phyloP scores from a whole-genome alignment of 2,329 filamentous ascomycete species.

The Aspergillus carbonarius region DNA sequence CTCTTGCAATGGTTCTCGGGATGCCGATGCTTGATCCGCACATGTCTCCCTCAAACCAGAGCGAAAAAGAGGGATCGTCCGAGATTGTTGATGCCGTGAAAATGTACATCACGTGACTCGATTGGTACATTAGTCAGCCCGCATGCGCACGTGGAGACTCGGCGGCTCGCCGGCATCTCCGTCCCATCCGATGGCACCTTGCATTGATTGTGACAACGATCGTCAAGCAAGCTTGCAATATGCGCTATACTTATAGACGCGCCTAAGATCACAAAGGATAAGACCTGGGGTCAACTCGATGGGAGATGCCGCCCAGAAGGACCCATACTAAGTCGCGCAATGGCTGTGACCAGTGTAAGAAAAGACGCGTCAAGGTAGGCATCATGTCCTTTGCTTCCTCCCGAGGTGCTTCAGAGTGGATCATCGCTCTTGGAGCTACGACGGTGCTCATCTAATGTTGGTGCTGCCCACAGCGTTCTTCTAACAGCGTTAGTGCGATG shows the following conservation, averaged over 20 bases:
- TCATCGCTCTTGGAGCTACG: background rate
- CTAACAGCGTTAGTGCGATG: slow-evolving; percentile 36
- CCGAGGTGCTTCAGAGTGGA: no score
- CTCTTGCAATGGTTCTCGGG: background rate
- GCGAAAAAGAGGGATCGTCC: background rate
- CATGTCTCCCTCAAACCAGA: background rate
- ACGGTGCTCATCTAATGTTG: background rate
- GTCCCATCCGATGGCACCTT: no score
- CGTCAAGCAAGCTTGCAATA: background rate
- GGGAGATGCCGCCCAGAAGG: slow-evolving; percentile 38
- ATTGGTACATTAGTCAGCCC: background rate
- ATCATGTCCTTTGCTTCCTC: background rate
- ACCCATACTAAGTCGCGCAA: slow-evolving; percentile 45
- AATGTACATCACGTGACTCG: background rate
- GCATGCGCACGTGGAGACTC: background rate
- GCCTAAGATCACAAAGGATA: background rate
- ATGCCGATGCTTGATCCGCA: background rate
- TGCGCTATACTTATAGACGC: background rate
- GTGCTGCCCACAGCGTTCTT: background rate
- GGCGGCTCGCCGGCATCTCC: no score
- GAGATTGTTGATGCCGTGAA: background rate
- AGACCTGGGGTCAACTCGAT: background rate
- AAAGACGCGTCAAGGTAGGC: slow-evolving; percentile 42
- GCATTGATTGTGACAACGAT: no score
- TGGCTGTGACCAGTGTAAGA: slow-evolving; percentile 44